Percentiles rank a stretch among this genome's conserved stretches.
Evolutionary conservation across 441 rosid species (phyloP).

Genomic region (Lepidium campestre): DNA sequence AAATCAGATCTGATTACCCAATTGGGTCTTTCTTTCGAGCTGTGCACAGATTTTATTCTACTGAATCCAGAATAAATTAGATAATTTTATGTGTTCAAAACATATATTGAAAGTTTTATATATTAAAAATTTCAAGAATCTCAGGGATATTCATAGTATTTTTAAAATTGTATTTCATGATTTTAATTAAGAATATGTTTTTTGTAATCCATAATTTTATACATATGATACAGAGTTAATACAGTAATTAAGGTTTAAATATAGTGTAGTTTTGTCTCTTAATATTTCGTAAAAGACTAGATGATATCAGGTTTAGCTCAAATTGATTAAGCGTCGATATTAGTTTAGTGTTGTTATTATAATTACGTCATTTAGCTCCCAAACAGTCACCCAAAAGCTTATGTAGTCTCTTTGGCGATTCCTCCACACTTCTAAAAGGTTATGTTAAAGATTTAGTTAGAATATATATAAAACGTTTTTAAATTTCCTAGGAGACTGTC

Average conservation of each 20-base stretch:
- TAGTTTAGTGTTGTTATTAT: neutral
- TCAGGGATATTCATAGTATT: too few relatives aligned
- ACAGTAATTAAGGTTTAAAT: neutral
- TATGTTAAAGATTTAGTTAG: neutral
- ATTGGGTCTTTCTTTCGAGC: conserved; percentile 12
- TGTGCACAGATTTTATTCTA: conserved; percentile 27
- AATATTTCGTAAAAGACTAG: neutral
- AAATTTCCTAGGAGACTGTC: neutral
- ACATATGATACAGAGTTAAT: neutral
- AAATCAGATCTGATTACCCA: conserved; percentile 22
- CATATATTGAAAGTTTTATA: too few relatives aligned
- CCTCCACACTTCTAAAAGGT: conserved; percentile 8
- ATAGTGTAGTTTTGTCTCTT: neutral
- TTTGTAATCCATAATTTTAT: neutral
- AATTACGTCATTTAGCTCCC: conserved; percentile 2
- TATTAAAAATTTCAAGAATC: too few relatives aligned
- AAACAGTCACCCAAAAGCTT: conserved; percentile 6
- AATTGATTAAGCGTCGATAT: neutral
- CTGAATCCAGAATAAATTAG: conserved; percentile 11
- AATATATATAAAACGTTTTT: neutral
- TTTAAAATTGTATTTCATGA: too few relatives aligned
- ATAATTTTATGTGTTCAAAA: neutral
- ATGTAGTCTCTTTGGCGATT: neutral
- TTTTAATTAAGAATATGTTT: too few relatives aligned
- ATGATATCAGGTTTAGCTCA: neutral